Percentiles rank a stretch among this genome's conserved stretches.
phyloP scores from a whole-genome alignment of 345 rosid species.

The Fremontodendron californicum region DNA sequence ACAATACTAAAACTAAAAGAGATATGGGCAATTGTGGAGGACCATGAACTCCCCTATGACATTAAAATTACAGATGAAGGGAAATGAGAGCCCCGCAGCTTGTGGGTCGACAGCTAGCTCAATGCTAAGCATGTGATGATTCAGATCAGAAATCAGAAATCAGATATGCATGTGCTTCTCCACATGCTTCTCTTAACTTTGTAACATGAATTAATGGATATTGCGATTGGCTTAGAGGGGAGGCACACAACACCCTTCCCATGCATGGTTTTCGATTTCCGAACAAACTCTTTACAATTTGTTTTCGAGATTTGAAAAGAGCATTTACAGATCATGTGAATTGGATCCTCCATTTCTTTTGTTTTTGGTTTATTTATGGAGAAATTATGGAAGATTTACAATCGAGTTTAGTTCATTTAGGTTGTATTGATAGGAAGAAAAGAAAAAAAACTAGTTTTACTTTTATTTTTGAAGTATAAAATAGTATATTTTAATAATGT shows the following conservation, averaged over 20 bases:
- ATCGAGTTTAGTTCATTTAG: neutral
- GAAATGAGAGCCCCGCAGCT: neutral
- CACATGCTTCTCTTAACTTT: slow-evolving; percentile 8
- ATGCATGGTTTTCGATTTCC: neutral
- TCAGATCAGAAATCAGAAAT: neutral
- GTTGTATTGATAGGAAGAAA: neutral
- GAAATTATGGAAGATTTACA: neutral
- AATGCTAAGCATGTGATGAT: slow-evolving; percentile 3
- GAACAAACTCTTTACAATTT: neutral
- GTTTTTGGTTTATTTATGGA: neutral
- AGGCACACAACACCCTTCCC: neutral
- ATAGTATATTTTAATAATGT: too few relatives aligned
- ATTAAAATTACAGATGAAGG: neutral
- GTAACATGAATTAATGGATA: neutral
- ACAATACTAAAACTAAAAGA: neutral
- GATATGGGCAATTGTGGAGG: slow-evolving; percentile 1
- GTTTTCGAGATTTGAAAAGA: neutral
- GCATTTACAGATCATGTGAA: neutral
- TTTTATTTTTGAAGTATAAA: too few relatives aligned
- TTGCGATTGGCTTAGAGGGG: neutral
- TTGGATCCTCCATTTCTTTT: neutral
- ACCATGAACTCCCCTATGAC: neutral
- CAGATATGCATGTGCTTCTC: slow-evolving; percentile 9
- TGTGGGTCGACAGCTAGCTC: neutral
- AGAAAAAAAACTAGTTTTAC: too few relatives aligned